These are phyloP conservation scores for Paecilomyces formosus DNA, from an alignment of 2,329 filamentous ascomycete species.

Conservation along the genomic window DNA sequence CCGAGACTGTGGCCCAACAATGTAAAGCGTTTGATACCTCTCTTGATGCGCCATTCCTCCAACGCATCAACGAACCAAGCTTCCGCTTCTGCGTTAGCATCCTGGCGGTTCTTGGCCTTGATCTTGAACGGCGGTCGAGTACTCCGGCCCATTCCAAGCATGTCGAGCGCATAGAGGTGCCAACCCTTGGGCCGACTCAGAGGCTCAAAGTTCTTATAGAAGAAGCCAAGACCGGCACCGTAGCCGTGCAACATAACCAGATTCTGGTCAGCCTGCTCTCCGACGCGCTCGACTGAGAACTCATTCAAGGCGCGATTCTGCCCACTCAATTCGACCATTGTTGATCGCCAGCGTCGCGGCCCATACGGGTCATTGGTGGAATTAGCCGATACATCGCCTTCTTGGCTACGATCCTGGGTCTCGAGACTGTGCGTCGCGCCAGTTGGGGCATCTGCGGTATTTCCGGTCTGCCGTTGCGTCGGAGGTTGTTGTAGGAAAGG, in stretches of 20 bases:
- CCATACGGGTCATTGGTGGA: constrained; percentile 68
- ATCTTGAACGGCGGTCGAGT: constrained; percentile 78
- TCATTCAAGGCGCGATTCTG: constrained; percentile 87
- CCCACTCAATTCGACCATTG: constrained; percentile 75
- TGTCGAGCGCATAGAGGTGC: constrained; percentile 88
- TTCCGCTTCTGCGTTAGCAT: constrained; percentile 81
- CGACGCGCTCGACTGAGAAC: constrained; percentile 78
- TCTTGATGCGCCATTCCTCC: constrained; percentile 87
- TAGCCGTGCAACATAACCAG: constrained; percentile 96
- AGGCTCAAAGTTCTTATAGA: constrained; percentile 95
- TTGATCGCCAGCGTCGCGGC: constrained; percentile 75
- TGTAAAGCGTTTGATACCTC: constrained; percentile 88
- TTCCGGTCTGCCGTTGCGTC: constrained; percentile 58
- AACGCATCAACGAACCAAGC: constrained; percentile 93
- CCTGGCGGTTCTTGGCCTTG: constrained; percentile 69
- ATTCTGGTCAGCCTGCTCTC: constrained; percentile 72
- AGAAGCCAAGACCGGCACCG: constrained; percentile 91
- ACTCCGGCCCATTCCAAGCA: constrained; percentile 91
- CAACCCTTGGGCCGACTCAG: constrained; percentile 72
- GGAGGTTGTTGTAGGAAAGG: constrained; percentile 71
- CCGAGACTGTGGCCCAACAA: constrained; percentile 88
- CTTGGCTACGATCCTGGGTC: constrained; percentile 28
- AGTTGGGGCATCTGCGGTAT: constrained; percentile 19
- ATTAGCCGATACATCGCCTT: constrained; percentile 40
- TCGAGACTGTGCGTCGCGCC: constrained; percentile 24